Base-by-base conservation (phyloP, 192 early-diverging fungal genomes). In the Kickxella alabastrina region DNA sequence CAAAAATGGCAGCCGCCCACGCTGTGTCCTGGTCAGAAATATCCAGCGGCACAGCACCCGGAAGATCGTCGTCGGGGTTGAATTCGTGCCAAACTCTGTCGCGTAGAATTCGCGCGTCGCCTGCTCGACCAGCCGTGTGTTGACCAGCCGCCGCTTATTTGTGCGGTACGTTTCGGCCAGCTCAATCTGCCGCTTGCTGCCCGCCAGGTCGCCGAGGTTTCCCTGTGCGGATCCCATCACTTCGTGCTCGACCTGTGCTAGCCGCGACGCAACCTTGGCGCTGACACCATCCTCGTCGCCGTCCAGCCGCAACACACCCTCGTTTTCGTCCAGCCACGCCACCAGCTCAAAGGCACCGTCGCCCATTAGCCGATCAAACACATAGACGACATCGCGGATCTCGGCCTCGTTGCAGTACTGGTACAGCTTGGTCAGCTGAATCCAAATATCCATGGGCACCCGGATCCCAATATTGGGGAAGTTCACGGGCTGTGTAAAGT, bases 401-500 rank as follows among this genome's bases (percentile, higher is more conserved):
- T 75, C 59, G 6, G 64, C 40, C 53, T 71, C 54, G 9, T 51
- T 50, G 36, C 80, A 75, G 44, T 81, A 69, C 49, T 74, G 50
- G 47, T 76, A 68, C 32, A 81, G 62, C 46, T 52, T 54, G 36
- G 55, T 53, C 34, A 79, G 29, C 44, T 62, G 51, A 4, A 19
- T 22, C 78, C 78, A 81, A 35, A 58, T 65, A 43, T 66, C 78
- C 69, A 74, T 59, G 15, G 74, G 62, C 28, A 82, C 62, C 3
- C 78, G 70, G 43, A 82, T 75, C 4, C 35, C 62, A 32, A 75
- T 68, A 23, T 73, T 76, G 22, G 59, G 63, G 37, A 77, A 82
- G 49, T 63, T 75, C 32, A 75, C 74, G 18, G 80, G 80, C 57
- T 82, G 80, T 18, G 80, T 78, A 51, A 72, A 82, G 44, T 80